A percentile compares a stretch with the other conserved stretches of the same genome.
These are phyloP conservation scores for Vitis rotundifolia DNA, from an alignment of 164 flowering plant species.

Conservation along the genomic window DNA sequence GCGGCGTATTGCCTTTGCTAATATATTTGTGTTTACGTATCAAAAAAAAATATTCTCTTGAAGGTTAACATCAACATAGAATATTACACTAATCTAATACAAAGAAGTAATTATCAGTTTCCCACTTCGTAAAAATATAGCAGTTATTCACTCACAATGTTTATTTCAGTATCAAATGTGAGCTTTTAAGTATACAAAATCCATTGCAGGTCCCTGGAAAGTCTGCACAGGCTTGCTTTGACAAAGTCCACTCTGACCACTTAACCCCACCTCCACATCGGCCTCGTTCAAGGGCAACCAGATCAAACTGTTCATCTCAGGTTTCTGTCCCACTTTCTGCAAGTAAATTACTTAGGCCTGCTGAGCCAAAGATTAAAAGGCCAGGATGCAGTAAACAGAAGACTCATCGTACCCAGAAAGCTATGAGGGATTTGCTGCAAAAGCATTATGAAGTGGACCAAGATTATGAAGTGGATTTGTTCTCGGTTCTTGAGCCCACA, in stretches of 20 bases:
- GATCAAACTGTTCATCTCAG: constrained; percentile 26
- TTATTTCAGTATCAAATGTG: neutral
- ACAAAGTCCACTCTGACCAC: constrained; percentile 57
- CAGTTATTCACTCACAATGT: too few species aligned
- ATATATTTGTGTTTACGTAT: too few species aligned
- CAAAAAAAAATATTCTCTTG: too few species aligned
- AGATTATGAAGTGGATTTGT: constrained; percentile 55
- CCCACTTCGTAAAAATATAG: too few species aligned
- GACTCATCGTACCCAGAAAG: constrained; percentile 48
- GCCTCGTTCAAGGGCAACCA: constrained; percentile 55
- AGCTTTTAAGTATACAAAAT: neutral
- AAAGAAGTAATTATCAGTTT: too few species aligned
- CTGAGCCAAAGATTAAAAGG: constrained; percentile 35
- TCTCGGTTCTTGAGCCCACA: constrained; percentile 63
- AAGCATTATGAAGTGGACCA: constrained; percentile 45
- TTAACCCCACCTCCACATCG: constrained; percentile 61
- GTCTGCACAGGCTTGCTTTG: constrained; percentile 85
- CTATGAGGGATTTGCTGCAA: constrained; percentile 50
- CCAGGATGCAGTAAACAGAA: constrained; percentile 32
- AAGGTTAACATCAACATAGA: too few species aligned
- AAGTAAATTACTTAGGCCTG: constrained; percentile 52
- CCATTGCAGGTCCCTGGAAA: constrained; percentile 85
- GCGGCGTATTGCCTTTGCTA: too few species aligned
- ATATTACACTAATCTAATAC: too few species aligned
- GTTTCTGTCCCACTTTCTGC: constrained; percentile 45